Percentiles rank a stretch among this genome's conserved stretches.
Conservation (phyloP, 768 basidiomycete genomes). For the Rickenella mellea region DNA sequence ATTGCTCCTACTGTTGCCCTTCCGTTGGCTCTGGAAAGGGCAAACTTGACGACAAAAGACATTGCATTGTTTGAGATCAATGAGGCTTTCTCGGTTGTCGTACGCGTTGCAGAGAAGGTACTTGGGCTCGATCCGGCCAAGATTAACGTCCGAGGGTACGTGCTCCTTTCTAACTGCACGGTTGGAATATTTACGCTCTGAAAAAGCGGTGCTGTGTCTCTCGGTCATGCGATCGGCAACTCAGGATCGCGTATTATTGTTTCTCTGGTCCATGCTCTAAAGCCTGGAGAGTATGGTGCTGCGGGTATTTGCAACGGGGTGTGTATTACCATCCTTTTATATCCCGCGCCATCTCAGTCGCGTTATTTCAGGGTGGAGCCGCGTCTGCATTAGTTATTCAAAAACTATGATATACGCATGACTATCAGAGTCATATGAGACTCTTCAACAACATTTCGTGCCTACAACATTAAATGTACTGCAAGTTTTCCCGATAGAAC, state of each 20-base stretch:
- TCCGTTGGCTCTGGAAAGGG: constrained; percentile 79
- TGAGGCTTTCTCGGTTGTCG: constrained; percentile 95
- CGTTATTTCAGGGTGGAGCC: constrained; percentile 65
- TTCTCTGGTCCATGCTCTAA: constrained; percentile 83
- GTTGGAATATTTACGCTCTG: constrained; percentile 8
- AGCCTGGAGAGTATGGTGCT: constrained; percentile 88
- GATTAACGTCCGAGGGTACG: constrained; percentile 83
- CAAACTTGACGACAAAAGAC: constrained; percentile 73
- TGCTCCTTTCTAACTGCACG: constrained; percentile 4
- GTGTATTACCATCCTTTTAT: constrained; percentile 23
- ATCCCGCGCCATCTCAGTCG: constrained; percentile 8
- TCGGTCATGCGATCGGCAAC: constrained; percentile 94
- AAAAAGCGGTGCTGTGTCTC: constrained; percentile 85
- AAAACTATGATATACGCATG: constrained; percentile 47
- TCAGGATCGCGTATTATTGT: constrained; percentile 93
- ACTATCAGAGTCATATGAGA: constrained; percentile 10
- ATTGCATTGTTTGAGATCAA: constrained; percentile 94
- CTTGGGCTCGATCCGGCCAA: constrained; percentile 77
- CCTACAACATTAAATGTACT: too few species aligned
- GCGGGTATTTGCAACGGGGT: constrained; percentile 97
- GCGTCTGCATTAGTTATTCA: constrained; percentile 88
- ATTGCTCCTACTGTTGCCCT: constrained; percentile 87
- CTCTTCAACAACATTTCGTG: constrained; percentile 8
- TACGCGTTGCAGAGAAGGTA: constrained; percentile 83
- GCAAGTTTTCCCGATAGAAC: too few species aligned